Evolutionary conservation across 2,329 filamentous ascomycete genomes (phyloP).

Genomic region (Colletotrichum paranaense): DNA sequence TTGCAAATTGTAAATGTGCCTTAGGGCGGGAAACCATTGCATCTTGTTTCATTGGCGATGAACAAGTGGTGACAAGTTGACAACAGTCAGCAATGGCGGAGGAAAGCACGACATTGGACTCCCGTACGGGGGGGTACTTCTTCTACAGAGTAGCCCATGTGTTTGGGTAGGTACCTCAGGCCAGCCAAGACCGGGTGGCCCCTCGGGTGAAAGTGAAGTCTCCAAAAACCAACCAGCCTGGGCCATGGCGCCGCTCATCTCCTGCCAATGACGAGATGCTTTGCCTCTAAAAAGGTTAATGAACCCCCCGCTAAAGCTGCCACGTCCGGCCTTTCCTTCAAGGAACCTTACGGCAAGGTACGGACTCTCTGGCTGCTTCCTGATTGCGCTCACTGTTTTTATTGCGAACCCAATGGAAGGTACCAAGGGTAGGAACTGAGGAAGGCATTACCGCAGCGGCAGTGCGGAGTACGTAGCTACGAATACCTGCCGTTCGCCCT

Average conservation of each 20-base stretch:
- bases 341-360: slow-evolving; percentile 10
- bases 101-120: background rate
- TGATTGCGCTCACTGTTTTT: background rate
- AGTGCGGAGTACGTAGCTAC: background rate
- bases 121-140: background rate
- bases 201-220: background rate
- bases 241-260: slow-evolving; percentile 32
- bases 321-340: slow-evolving; percentile 33
- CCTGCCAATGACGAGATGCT: slow-evolving; percentile 33
- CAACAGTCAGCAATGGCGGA: too few species aligned
- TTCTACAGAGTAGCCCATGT: too few species aligned
- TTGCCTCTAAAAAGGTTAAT: slow-evolving; percentile 35
- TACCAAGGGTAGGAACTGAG: too few species aligned
- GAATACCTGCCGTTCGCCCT: slow-evolving; percentile 3
- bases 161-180: background rate
- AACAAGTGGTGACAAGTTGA: background rate
- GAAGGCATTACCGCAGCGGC: too few species aligned
- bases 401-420: too few species aligned
- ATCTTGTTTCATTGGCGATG: background rate
- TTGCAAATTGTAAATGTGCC: background rate
- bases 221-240: background rate
- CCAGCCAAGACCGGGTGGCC: background rate
- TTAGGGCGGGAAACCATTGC: background rate
- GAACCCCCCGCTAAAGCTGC: slow-evolving; percentile 33
- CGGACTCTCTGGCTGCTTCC: background rate